Evolutionary conservation across 2,329 filamentous ascomycete species (phyloP).

Genomic region (Fusarium domesticum): DNA sequence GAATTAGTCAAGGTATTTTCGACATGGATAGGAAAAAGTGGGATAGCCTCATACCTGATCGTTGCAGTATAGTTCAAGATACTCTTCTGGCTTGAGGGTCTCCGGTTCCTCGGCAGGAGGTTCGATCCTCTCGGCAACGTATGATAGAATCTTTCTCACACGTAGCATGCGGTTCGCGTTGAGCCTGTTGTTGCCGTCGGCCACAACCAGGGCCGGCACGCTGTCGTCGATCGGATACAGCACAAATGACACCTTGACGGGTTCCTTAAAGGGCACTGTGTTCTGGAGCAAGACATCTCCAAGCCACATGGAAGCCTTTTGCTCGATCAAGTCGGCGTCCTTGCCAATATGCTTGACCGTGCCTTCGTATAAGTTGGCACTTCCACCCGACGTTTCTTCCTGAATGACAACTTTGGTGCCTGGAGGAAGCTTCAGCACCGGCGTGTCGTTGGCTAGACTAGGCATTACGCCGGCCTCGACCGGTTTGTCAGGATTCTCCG

Average conservation of each 20-base stretch:
- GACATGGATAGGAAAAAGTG: background rate
- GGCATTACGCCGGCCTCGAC: conserved; percentile 66
- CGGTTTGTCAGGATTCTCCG: conserved; percentile 50
- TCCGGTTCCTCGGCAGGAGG: conserved; percentile 59
- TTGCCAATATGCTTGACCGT: conserved; percentile 74
- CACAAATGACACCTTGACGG: conserved; percentile 92
- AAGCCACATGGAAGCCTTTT: conserved; percentile 85
- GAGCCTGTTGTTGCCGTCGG: conserved; percentile 81
- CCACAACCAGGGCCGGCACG: conserved; percentile 69
- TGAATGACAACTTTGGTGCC: conserved; percentile 67
- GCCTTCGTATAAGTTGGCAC: conserved; percentile 85
- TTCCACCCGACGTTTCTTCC: conserved; percentile 64
- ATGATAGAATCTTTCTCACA: conserved; percentile 89
- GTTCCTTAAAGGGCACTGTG: conserved; percentile 79
- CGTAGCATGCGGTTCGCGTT: conserved; percentile 97
- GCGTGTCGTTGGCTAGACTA: conserved; percentile 69
- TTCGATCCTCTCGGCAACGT: conserved; percentile 90
- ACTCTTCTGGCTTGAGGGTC: conserved; percentile 78
- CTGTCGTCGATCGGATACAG: conserved; percentile 70
- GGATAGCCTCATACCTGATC: conserved; percentile 62
- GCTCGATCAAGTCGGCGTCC: conserved; percentile 81
- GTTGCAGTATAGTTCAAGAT: conserved; percentile 92
- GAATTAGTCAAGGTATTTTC: conserved; percentile 1
- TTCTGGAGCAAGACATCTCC: conserved; percentile 85
- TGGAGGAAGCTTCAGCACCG: conserved; percentile 68